These are phyloP conservation scores for Russula dissimulans DNA, from an alignment of 768 basidiomycete genomes.

Conservation along the genomic window DNA sequence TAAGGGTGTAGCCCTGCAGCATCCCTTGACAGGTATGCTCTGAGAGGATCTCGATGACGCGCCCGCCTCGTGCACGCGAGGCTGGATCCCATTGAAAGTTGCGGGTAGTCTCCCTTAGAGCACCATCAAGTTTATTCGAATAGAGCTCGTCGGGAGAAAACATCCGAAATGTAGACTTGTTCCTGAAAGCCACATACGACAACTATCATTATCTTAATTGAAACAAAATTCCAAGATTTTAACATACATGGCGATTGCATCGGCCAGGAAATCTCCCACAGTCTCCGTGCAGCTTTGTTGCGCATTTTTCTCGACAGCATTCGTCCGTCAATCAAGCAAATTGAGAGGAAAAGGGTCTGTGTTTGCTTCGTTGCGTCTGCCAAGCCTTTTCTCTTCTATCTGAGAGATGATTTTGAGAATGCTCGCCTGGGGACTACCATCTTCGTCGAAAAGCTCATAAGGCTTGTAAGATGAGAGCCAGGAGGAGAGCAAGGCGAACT, in stretches of 20 bases:
- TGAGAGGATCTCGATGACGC: conserved; percentile 81
- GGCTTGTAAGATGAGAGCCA: conserved; percentile 75
- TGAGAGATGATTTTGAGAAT: conserved; percentile 31
- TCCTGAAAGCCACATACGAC: conserved; percentile 31
- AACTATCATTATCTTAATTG: not conserved
- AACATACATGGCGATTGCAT: conserved; percentile 43
- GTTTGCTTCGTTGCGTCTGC: not conserved
- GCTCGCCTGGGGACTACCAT: conserved; percentile 45
- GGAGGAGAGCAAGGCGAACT: conserved; percentile 51
- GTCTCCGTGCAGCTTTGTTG: conserved; percentile 75
- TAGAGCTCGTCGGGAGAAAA: conserved; percentile 87
- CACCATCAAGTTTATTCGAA: conserved; percentile 81
- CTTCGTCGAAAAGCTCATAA: conserved; percentile 50
- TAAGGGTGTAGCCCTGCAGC: conserved; percentile 89
- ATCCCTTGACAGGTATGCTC: conserved; percentile 87
- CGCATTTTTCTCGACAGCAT: conserved; percentile 41
- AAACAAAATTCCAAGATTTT: not conserved
- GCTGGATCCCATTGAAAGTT: conserved; percentile 83
- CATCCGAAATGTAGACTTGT: conserved; percentile 73
- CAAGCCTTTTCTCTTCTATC: not conserved
- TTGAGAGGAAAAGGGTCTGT: conserved; percentile 43
- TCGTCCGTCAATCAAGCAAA: conserved; percentile 56
- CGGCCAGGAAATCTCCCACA: conserved; percentile 48
- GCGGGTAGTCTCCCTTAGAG: conserved; percentile 56
- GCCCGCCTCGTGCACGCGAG: conserved; percentile 60